Conservation (phyloP, 1,284 basidiomycete genomes). For the Ceratobasidium sp. region DNA sequence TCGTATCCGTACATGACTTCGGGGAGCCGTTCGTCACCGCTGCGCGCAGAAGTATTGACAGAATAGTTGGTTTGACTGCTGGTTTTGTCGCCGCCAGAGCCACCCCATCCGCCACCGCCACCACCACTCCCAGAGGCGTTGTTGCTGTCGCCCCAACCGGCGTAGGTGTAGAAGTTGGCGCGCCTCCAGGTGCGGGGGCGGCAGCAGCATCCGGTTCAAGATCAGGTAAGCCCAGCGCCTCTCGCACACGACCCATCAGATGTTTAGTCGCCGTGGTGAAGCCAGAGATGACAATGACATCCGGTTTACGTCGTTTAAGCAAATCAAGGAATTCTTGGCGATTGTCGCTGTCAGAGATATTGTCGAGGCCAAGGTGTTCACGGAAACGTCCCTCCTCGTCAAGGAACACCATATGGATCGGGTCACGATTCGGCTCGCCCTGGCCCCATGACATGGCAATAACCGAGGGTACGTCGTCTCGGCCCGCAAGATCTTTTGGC, state of each 20-base stretch:
- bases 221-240: constrained; percentile 45
- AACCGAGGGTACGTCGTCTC: constrained; percentile 82
- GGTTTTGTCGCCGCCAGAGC: not conserved
- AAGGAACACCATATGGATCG: constrained; percentile 86
- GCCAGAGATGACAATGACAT: constrained; percentile 92
- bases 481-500: constrained; percentile 56
- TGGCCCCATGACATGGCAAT: constrained; percentile 95
- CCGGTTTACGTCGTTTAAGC: constrained; percentile 84
- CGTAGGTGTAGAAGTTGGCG: constrained; percentile 4
- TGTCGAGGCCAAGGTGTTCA: constrained; percentile 91
- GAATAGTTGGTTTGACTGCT: constrained; percentile 23
- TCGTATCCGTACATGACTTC: constrained; percentile 87
- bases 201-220: constrained; percentile 31
- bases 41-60: constrained; percentile 48
- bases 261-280: constrained; percentile 87
- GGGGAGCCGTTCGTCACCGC: constrained; percentile 66
- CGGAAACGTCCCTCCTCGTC: constrained; percentile 91
- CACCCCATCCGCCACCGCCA: constrained; percentile 7
- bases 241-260: constrained; percentile 75
- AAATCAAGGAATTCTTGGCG: constrained; percentile 85
- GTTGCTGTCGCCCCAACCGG: constrained; percentile 32
- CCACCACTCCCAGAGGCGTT: not conserved
- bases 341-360: constrained; percentile 78
- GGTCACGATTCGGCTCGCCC: constrained; percentile 93
- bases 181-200: constrained; percentile 36